Percentiles rank a stretch among this genome's conserved stretches.
Evolutionary conservation across 2,329 filamentous ascomycete species (phyloP).

Genomic region (Blumeria hordei): DNA sequence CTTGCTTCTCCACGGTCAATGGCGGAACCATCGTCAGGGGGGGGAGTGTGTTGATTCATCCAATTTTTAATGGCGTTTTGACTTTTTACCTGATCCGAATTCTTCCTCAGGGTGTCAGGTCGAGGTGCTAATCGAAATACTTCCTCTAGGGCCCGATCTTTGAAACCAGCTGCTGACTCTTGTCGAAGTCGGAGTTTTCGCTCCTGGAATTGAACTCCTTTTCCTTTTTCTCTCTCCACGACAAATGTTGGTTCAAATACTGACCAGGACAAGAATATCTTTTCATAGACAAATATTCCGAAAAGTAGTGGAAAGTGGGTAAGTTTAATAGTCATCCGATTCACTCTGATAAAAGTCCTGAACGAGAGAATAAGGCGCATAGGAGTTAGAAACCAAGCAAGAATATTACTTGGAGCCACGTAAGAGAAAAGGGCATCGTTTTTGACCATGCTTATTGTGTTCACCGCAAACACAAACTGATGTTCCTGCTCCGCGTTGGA

Average conservation of each 20-base stretch:
- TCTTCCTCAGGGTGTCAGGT: conserved; percentile 27
- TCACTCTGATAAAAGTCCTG: conserved; percentile 58
- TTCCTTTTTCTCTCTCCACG: conserved; percentile 36
- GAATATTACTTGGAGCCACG: conserved; percentile 70
- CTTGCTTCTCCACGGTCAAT: conserved; percentile 30
- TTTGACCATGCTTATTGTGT: conserved; percentile 94
- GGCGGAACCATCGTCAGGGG: conserved; percentile 32
- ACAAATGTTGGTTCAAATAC: conserved; percentile 70
- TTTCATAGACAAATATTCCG: conserved; percentile 70
- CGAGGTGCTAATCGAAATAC: conserved; percentile 61
- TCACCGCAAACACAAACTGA: conserved; percentile 81
- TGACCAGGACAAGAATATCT: conserved; percentile 45
- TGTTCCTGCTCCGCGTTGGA: conserved; percentile 88
- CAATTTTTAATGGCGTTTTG: conserved; percentile 67
- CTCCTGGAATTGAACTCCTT: conserved; percentile 32
- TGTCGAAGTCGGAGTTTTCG: conserved; percentile 39
- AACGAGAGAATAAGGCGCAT: conserved; percentile 61
- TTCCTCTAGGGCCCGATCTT: conserved; percentile 74
- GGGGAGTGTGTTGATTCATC: conserved; percentile 51
- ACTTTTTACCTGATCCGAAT: conserved; percentile 44
- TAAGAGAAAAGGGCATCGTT: conserved; percentile 94
- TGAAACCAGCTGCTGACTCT: conserved; percentile 70
- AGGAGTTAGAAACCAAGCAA: conserved; percentile 75
- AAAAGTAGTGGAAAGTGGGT: conserved; percentile 79
- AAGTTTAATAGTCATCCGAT: conserved; percentile 73